These are phyloP conservation scores for Diaporthe sp. DNA, from an alignment of 2,329 filamentous ascomycete species.

Conservation along the genomic window DNA sequence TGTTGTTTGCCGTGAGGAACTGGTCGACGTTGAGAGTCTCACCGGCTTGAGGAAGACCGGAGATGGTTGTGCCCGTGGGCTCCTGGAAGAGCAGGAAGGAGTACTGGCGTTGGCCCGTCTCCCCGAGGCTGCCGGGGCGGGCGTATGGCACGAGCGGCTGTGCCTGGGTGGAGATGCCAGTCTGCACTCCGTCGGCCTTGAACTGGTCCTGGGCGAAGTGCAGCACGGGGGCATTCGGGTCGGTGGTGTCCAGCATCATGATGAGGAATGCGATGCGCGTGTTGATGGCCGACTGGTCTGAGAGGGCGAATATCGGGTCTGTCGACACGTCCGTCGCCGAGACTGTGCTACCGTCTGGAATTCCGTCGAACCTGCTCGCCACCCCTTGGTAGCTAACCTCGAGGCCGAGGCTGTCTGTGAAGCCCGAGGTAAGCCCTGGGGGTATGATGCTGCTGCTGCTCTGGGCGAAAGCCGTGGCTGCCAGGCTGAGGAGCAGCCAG, in stretches of 20 bases:
- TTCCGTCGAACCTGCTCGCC: conserved; percentile 21
- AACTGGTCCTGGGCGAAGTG: conserved; percentile 30
- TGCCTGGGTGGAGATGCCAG: conserved; percentile 10
- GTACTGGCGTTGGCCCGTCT: conserved; percentile 26
- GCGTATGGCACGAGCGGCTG: conserved; percentile 24
- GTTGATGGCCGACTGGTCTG: conserved; percentile 13
- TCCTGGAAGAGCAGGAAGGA: conserved; percentile 27
- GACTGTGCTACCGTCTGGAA: conserved; percentile 4
- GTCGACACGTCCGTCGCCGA: background rate
- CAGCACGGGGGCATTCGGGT: background rate
- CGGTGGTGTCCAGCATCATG: conserved; percentile 32
- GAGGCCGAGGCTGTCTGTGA: conserved; percentile 8
- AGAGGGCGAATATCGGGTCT: conserved; percentile 6
- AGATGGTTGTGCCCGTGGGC: background rate
- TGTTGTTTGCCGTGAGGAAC: conserved; percentile 10
- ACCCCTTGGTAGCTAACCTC: conserved; percentile 15
- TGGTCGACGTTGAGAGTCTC: background rate
- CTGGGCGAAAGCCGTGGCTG: background rate
- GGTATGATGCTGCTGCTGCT: conserved; percentile 8
- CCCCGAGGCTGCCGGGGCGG: conserved; percentile 13
- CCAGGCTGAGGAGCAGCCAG: conserved; percentile 7
- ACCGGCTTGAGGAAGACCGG: background rate
- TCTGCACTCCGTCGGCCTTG: conserved; percentile 22
- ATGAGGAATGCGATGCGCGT: conserved; percentile 17
- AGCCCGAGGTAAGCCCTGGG: background rate